These are phyloP conservation scores for Alternaria gansuensis DNA, from an alignment of 2,329 filamentous ascomycete genomes.

Conservation along the genomic window DNA sequence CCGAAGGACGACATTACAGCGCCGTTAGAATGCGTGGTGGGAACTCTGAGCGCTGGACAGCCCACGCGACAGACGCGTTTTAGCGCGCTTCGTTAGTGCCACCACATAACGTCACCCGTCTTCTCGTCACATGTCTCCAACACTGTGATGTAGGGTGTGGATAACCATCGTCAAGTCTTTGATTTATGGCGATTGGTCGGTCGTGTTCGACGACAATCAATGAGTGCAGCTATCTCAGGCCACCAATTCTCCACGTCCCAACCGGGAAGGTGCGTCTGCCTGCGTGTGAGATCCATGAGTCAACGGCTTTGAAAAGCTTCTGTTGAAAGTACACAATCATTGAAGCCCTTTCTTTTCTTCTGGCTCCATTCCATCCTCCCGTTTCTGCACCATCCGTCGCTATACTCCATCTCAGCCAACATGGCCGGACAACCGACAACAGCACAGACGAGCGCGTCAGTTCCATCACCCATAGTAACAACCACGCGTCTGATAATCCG, in stretches of 20 bases:
- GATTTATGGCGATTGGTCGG: background rate
- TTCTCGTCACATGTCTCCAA: slow-evolving; percentile 1
- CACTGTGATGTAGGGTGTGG: background rate
- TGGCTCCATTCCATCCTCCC: background rate
- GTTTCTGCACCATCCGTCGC: background rate
- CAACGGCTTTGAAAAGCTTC: background rate
- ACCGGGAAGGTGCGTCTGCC: slow-evolving; percentile 19
- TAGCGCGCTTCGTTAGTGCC: slow-evolving; percentile 35
- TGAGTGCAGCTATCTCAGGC: slow-evolving; percentile 6
- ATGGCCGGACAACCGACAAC: slow-evolving; percentile 32
- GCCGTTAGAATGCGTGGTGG: slow-evolving; percentile 18
- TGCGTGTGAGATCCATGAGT: background rate
- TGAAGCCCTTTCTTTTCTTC: background rate
- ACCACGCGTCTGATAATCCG: slow-evolving; percentile 44
- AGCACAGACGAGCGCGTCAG: slow-evolving; percentile 28
- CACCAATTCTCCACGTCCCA: slow-evolving; percentile 13
- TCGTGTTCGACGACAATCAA: background rate
- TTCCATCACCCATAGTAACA: slow-evolving; percentile 43
- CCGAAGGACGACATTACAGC: slow-evolving; percentile 36
- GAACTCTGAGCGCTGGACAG: slow-evolving; percentile 16
- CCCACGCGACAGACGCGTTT: slow-evolving; percentile 36
- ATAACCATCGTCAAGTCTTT: background rate
- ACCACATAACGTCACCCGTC: slow-evolving; percentile 25
- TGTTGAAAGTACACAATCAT: background rate
- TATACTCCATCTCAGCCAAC: slow-evolving; percentile 4